phyloP scores from a whole-genome alignment of 495 filamentous ascomycete genomes.

The Daldinia caldariorum region DNA sequence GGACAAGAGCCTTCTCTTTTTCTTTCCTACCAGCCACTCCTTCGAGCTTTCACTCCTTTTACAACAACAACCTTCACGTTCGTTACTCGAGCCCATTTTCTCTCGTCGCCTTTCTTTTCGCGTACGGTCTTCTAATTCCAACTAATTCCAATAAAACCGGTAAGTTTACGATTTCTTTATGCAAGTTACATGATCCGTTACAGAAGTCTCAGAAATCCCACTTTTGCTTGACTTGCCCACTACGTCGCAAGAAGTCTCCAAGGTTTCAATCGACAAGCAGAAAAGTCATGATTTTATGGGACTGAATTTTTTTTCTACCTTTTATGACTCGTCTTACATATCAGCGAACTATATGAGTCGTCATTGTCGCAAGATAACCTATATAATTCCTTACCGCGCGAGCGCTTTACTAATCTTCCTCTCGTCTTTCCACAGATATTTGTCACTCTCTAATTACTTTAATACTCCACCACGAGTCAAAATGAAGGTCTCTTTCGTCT shows the following conservation, averaged over 20 bases:
- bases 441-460: conserved; percentile 41
- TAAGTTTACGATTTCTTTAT: conserved; percentile 21
- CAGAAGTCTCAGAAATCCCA: conserved; percentile 2
- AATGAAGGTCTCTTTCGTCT: conserved; percentile 56
- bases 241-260: conserved; percentile 17
- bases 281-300: conserved; percentile 12
- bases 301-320: background rate
- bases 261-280: conserved; percentile 10
- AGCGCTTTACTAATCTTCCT: conserved; percentile 14
- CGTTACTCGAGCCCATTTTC: conserved; percentile 25
- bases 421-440: conserved; percentile 14
- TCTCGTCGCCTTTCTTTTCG: conserved; percentile 28
- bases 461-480: conserved; percentile 42
- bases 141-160: conserved; percentile 33
- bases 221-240: conserved; percentile 1
- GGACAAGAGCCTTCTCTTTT: conserved; percentile 23
- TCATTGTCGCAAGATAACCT: background rate
- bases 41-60: conserved; percentile 29
- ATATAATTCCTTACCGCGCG: conserved; percentile 11
- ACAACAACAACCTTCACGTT: conserved; percentile 16
- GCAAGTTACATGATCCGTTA: background rate
- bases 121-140: conserved; percentile 37
- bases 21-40: conserved; percentile 23
- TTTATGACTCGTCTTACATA: background rate
- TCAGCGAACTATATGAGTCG: conserved; percentile 2